Percentiles rank a stretch among this genome's conserved stretches.
Conservation (phyloP, 73 alveolate genomes). For the Stentor roeselii region DNA sequence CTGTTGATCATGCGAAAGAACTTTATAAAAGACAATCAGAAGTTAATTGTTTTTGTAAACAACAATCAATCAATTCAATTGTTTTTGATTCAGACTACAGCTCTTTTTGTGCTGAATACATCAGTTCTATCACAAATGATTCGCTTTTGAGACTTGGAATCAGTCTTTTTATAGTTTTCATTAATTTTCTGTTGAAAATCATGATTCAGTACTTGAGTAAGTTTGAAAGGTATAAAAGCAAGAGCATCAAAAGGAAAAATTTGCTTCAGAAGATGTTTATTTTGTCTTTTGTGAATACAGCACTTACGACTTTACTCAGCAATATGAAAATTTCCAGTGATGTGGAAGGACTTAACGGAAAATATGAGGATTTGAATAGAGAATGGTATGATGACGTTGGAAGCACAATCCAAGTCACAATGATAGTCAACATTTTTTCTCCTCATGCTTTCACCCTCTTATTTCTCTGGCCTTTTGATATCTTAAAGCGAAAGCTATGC, state of each 20-base stretch:
- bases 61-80: not conserved
- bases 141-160: not conserved
- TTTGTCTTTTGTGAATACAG: slow-evolving; percentile 42
- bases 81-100: not conserved
- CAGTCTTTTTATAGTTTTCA: slow-evolving; percentile 34
- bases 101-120: not conserved
- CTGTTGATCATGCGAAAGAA: not conserved
- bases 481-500: not conserved
- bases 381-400: slow-evolving; percentile 19
- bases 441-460: slow-evolving; percentile 1
- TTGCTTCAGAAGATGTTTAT: slow-evolving; percentile 34
- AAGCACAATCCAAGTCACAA: not conserved
- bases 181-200: slow-evolving; percentile 34
- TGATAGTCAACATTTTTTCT: not conserved
- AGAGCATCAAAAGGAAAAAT: slow-evolving; percentile 18
- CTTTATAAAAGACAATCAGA: not conserved
- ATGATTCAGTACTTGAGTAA: slow-evolving; percentile 18
- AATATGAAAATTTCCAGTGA: slow-evolving; percentile 43
- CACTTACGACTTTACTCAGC: slow-evolving; percentile 35
- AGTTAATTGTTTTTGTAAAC: not conserved
- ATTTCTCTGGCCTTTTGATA: not conserved
- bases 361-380: not conserved
- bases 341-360: slow-evolving; percentile 15
- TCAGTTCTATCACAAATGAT: not conserved
- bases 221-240: slow-evolving; percentile 38